phyloP scores from a whole-genome alignment of 495 filamentous ascomycete genomes.

The Daldinia grandis region DNA sequence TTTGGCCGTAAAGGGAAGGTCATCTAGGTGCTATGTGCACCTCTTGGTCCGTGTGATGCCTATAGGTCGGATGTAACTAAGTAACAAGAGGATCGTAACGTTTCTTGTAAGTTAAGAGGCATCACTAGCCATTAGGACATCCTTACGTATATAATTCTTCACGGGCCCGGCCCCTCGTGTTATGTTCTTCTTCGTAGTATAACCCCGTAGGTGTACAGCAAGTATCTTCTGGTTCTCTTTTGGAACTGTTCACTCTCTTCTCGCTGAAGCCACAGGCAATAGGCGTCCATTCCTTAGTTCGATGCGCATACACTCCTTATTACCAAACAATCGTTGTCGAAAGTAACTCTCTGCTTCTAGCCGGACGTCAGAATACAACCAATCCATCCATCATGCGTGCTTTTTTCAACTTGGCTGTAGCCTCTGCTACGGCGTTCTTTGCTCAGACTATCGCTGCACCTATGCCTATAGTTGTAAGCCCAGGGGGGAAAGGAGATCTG shows the following conservation, averaged over 20 bases:
- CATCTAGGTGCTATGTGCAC: slow-evolving; percentile 12
- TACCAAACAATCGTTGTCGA: slow-evolving; percentile 26
- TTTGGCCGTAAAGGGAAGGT: slow-evolving; percentile 36
- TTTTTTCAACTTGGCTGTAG: slow-evolving; percentile 44
- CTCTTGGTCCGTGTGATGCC: slow-evolving; percentile 14
- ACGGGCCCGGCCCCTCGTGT: slow-evolving; percentile 23
- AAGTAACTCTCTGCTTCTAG: slow-evolving; percentile 24
- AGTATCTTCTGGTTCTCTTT: slow-evolving; percentile 34
- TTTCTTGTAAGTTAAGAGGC: slow-evolving; percentile 39
- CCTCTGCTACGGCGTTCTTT: slow-evolving; percentile 38
- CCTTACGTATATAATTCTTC: slow-evolving; percentile 37
- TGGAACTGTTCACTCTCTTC: slow-evolving; percentile 34
- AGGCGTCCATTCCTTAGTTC: slow-evolving; percentile 40
- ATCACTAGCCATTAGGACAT: slow-evolving; percentile 26
- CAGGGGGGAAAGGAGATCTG: slow-evolving; percentile 36
- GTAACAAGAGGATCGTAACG: slow-evolving; percentile 39
- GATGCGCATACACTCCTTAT: slow-evolving; percentile 29
- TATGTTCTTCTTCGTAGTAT: slow-evolving; percentile 18
- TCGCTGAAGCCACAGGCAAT: slow-evolving; percentile 33
- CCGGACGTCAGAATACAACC: slow-evolving; percentile 17
- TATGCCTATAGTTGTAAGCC: slow-evolving; percentile 38
- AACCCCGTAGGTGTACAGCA: slow-evolving; percentile 21
- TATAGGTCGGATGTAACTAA: slow-evolving; percentile 31
- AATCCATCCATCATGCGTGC: slow-evolving; percentile 40
- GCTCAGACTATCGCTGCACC: slow-evolving; percentile 36